Evolutionary conservation across 1,284 basidiomycete genomes (phyloP).

Genomic region (Trichosporon sp.): DNA sequence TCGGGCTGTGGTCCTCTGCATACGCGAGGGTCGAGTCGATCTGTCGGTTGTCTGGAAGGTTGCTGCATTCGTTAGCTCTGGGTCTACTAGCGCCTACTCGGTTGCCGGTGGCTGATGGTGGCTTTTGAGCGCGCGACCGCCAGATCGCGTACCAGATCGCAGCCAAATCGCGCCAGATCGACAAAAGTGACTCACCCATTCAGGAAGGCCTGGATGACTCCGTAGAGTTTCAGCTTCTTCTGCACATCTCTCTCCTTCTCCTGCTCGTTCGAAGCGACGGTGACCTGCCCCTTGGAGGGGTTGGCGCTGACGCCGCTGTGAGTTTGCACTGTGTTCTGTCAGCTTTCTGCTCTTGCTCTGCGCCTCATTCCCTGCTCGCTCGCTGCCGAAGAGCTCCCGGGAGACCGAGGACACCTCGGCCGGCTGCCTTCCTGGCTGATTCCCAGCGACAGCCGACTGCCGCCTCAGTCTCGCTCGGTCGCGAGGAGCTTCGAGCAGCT

Average conservation of each 20-base stretch:
- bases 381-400: not conserved
- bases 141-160: not conserved
- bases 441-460: not conserved
- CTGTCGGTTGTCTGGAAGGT: conserved; percentile 72
- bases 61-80: conserved; percentile 41
- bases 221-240: conserved; percentile 57
- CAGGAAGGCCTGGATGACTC: conserved; percentile 69
- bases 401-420: not conserved
- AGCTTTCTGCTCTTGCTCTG: not conserved
- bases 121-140: too few relatives aligned
- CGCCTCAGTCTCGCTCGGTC: too few relatives aligned
- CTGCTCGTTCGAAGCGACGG: conserved; percentile 34
- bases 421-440: not conserved
- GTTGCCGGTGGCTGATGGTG: too few relatives aligned
- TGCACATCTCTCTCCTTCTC: conserved; percentile 46
- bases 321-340: conserved; percentile 7
- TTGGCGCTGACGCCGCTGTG: conserved; percentile 6
- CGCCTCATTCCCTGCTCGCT: too few relatives aligned
- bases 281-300: conserved; percentile 38
- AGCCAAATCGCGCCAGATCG: not conserved
- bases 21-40: conserved; percentile 68
- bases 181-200: conserved; percentile 51
- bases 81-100: too few relatives aligned
- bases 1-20: conserved; percentile 61
- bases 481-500: too few relatives aligned